A percentile compares a stretch with the other conserved stretches of the same genome.
phyloP scores from a whole-genome alignment of 495 filamentous ascomycete species.

The Aspergillus coremiiformis region DNA sequence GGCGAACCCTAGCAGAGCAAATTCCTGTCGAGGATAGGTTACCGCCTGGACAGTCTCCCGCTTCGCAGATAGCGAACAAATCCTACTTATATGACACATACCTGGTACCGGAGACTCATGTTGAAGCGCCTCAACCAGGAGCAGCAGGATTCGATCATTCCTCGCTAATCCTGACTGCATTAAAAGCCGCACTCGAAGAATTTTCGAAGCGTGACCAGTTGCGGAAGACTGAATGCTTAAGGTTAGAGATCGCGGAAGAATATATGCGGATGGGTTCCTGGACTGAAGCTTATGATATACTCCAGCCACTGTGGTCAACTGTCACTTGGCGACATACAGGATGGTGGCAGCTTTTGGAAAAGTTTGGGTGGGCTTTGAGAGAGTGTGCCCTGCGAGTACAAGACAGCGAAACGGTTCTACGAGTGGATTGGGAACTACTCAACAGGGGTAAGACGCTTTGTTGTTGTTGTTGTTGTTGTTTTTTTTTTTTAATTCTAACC shows the following conservation, averaged over 20 bases:
- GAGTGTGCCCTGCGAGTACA: constrained; percentile 59
- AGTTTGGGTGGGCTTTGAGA: constrained; percentile 65
- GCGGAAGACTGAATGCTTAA: constrained; percentile 59
- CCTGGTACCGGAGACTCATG: constrained; percentile 67
- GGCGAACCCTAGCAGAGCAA: constrained; percentile 52
- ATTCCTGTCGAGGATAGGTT: constrained; percentile 71
- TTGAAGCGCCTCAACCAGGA: constrained; percentile 57
- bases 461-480: too few relatives aligned
- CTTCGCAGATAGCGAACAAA: constrained; percentile 58
- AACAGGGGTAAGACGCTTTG: constrained; percentile 48
- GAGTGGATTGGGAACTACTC: constrained; percentile 80
- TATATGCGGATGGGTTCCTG: constrained; percentile 55
- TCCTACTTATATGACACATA: constrained; percentile 77
- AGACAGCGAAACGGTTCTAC: constrained; percentile 58
- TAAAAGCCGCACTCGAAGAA: constrained; percentile 55
- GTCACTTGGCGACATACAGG: constrained; percentile 69
- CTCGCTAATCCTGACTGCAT: constrained; percentile 49
- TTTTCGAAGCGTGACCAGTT: constrained; percentile 57
- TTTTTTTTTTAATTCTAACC: too few relatives aligned
- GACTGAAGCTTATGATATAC: constrained; percentile 56
- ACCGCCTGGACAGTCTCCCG: constrained; percentile 58
- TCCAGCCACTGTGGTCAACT: constrained; percentile 64
- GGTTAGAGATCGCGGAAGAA: constrained; percentile 62
- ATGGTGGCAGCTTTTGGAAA: constrained; percentile 72
- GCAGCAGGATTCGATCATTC: constrained; percentile 55